phyloP scores from a whole-genome alignment of 495 filamentous ascomycete genomes.

The Physcia stellaris region DNA sequence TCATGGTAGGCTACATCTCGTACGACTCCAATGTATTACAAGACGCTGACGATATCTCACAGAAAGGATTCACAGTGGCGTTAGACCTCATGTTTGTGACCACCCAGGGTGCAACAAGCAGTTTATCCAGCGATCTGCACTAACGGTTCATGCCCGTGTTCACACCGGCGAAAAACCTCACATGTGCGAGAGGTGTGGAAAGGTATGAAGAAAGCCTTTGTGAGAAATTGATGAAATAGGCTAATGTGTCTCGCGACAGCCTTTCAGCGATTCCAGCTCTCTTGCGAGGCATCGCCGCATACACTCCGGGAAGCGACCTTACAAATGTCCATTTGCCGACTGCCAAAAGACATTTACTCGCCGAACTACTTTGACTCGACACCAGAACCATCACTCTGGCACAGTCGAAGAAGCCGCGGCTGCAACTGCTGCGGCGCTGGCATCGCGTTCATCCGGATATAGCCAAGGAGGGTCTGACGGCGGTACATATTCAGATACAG shows the following conservation, averaged over 20 bases:
- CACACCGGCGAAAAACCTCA: constrained; percentile 98
- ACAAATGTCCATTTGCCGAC: constrained; percentile 94
- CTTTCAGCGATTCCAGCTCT: constrained; percentile 97
- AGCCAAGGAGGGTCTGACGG: constrained; percentile 56
- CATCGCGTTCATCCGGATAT: constrained; percentile 42
- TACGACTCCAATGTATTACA: background rate
- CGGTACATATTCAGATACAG: constrained; percentile 64
- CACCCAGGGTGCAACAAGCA: constrained; percentile 82
- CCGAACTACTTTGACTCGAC: constrained; percentile 84
- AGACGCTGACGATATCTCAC: constrained; percentile 19
- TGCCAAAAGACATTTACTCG: constrained; percentile 98
- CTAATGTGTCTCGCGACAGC: no score
- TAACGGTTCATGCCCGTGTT: constrained; percentile 89
- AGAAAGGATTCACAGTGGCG: constrained; percentile 94
- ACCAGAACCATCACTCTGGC: constrained; percentile 91
- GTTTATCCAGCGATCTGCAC: constrained; percentile 94
- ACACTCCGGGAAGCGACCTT: constrained; percentile 89
- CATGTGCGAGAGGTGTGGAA: constrained; percentile 92
- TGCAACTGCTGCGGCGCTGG: constrained; percentile 72
- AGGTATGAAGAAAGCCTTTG: constrained; percentile 65
- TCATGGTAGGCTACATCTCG: constrained; percentile 54
- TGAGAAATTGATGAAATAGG: no score
- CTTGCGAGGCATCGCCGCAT: constrained; percentile 87
- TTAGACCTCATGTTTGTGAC: constrained; percentile 87
- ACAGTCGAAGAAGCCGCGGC: constrained; percentile 88